These are phyloP conservation scores for Colletotrichum spaethianum DNA, from an alignment of 2,329 filamentous ascomycete species.

Conservation along the genomic window DNA sequence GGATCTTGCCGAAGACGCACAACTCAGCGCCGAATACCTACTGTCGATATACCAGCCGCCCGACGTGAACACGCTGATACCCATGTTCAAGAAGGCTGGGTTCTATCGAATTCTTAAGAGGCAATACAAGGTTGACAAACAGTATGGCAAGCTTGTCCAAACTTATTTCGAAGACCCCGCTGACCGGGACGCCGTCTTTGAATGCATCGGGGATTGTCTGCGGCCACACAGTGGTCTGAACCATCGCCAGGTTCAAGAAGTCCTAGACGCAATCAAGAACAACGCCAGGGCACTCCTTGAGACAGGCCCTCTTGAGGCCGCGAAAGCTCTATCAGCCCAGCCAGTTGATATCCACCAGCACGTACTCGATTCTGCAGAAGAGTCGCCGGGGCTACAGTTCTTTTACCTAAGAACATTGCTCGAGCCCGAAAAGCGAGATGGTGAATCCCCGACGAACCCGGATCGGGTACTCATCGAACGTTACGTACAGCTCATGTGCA, in stretches of 20 bases:
- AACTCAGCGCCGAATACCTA: conserved; percentile 96
- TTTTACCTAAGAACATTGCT: conserved; percentile 83
- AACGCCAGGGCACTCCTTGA: conserved; percentile 77
- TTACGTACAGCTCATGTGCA: conserved; percentile 94
- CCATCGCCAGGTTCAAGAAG: conserved; percentile 79
- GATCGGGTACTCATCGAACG: conserved; percentile 80
- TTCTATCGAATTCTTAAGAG: conserved; percentile 95
- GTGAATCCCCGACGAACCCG: conserved; percentile 47
- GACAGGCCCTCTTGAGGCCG: conserved; percentile 76
- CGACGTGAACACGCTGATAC: conserved; percentile 81
- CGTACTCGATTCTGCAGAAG: conserved; percentile 73
- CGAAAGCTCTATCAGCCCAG: conserved; percentile 73
- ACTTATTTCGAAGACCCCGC: conserved; percentile 89
- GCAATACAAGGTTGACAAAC: conserved; percentile 83
- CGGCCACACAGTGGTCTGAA: conserved; percentile 73
- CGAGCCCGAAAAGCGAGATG: conserved; percentile 64
- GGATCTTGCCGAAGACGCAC: conserved; percentile 91
- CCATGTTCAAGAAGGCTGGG: conserved; percentile 81
- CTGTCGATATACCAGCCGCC: conserved; percentile 94
- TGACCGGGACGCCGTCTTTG: conserved; percentile 82
- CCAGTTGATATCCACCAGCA: conserved; percentile 76
- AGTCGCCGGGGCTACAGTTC: conserved; percentile 77
- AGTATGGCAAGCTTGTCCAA: conserved; percentile 83
- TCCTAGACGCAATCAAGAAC: conserved; percentile 76
- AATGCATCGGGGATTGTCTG: conserved; percentile 83